phyloP scores from a whole-genome alignment of 2,329 filamentous ascomycete genomes.

The Hymenoscyphus occultus region DNA sequence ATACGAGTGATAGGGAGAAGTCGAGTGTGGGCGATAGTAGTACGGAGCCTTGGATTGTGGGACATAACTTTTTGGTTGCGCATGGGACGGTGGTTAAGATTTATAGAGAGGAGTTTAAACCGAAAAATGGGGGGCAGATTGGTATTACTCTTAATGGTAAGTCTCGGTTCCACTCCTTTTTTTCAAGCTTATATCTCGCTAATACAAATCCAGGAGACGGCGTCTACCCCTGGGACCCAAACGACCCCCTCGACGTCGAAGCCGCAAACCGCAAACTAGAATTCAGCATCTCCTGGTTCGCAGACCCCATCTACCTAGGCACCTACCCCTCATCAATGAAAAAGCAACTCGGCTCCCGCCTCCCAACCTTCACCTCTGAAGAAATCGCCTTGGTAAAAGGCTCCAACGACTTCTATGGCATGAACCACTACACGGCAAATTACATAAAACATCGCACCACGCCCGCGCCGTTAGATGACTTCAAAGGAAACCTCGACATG shows the following conservation, averaged over 20 bases:
- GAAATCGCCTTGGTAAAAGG: constrained; percentile 73
- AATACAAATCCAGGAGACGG: constrained; percentile 58
- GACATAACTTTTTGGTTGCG: constrained; percentile 75
- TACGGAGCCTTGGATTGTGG: constrained; percentile 78
- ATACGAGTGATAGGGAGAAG: constrained; percentile 70
- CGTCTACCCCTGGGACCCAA: constrained; percentile 77
- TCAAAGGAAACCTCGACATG: constrained; percentile 71
- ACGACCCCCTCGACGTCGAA: constrained; percentile 70
- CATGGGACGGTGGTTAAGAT: constrained; percentile 78
- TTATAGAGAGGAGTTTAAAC: constrained; percentile 80
- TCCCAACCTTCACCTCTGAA: constrained; percentile 71
- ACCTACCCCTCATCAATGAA: constrained; percentile 82
- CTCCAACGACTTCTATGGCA: constrained; percentile 92
- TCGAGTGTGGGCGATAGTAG: constrained; percentile 69
- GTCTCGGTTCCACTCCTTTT: constrained; percentile 18
- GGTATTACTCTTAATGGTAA: constrained; percentile 82
- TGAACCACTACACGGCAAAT: constrained; percentile 92
- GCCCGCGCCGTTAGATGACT: constrained; percentile 61
- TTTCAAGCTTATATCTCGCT: background rate
- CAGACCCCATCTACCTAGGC: constrained; percentile 81
- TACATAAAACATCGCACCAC: constrained; percentile 73
- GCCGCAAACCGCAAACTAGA: constrained; percentile 79
- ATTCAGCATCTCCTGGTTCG: constrained; percentile 86
- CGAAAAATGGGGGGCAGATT: constrained; percentile 69
- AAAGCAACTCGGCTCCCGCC: constrained; percentile 72